Evolutionary conservation across 2,329 filamentous ascomycete genomes (phyloP), one percentile per base, ranked within the genome.

Genomic region (Fusarium marasasianum): DNA sequence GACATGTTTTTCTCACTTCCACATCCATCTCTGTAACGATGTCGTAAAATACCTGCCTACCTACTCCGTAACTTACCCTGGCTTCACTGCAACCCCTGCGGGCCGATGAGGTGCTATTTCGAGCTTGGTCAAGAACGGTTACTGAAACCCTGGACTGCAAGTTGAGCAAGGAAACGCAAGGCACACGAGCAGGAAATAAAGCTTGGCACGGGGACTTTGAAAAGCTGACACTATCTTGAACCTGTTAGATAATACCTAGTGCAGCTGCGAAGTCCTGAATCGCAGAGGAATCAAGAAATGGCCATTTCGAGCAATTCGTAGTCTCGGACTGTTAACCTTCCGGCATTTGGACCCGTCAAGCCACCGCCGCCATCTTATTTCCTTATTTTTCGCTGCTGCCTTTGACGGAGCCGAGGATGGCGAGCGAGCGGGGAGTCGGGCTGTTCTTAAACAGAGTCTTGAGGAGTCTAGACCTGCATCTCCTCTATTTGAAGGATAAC

Each of bases 131-230:
- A 40, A 48, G 43, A 47, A 44, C 35, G 37, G 24, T 20, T 20
- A 62, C 31, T 63, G 38, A 45, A 41, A 40, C 44, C 37, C 44
- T 41, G 35, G 40, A 20, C 47, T 62, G 43, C 41, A 47, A 43
- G 44, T 37, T 29, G 37, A 61, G 56, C 64, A 69, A 69, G 66
- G 66, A 63, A 55, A 69, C 48, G 31, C 24, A 68, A 33, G 57
- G 45, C 56, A 62, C 38, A 64, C 22, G 45, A 62, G 51, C 60
- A 63, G 22, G 40, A 51, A 48, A 37, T 26, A 38, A 63, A 51
- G 69, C 71, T 73, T 73, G 71, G 71, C 65, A 66, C 50, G 33
- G 65, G 63, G 45, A 70, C 45, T 53, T 41, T 67, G 63, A 55
- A 50, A 61, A 37, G 45, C 20, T 58, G 35, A 35, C 31, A 18